Base-by-base conservation (phyloP, 805 yeast species). In the Metschnikowia corniflorae region DNA sequence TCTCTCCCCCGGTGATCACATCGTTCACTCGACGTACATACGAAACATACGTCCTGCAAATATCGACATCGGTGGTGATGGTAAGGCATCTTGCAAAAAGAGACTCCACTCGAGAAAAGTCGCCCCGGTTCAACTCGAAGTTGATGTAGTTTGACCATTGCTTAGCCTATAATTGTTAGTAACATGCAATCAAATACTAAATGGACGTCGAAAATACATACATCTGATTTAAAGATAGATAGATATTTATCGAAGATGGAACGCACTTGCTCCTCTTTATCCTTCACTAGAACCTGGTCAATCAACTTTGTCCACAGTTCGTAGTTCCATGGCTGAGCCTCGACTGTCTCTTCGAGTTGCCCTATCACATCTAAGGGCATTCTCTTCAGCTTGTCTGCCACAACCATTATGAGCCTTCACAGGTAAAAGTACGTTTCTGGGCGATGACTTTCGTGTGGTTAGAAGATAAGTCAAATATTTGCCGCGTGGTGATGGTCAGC, bases 1-100 rank as follows among this genome's bases (percentile, higher is more conserved):
- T 79, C 54, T 83, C 94, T 23, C 93, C 93, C 16, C 91, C 94
- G 4, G 88, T 82, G 35, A 82, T 76, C 16, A 82, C 70, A 48
- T 77, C 75, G 50, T 84, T 79, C 37, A 73, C 76, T 29, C 86
- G 69, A 38, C 89, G 77, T 19, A 89, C 86, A 56, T 85, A 86
- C 30, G 74, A 75, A 19, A 93, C 73, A 58, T 91, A 91, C n/a
- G 75, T 62, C 37, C 78, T 69, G 82, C 95, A 91, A 17, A 91
- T 60, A 16, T 74, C 73, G 18, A 87, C 79, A 48, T 82, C 78
- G 34, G 74, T 77, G 14, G 80, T 72, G 21, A 70, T 68, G 2
- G 80, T 71, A 28, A 89, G 68, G 52, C 86, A 77, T 34, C 80
- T 67, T 6, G 77, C 68, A 49, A 87, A 82, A 15, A 86, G 58